Base-by-base conservation (phyloP, 2,329 filamentous ascomycete species). In the Alternaria sp. region DNA sequence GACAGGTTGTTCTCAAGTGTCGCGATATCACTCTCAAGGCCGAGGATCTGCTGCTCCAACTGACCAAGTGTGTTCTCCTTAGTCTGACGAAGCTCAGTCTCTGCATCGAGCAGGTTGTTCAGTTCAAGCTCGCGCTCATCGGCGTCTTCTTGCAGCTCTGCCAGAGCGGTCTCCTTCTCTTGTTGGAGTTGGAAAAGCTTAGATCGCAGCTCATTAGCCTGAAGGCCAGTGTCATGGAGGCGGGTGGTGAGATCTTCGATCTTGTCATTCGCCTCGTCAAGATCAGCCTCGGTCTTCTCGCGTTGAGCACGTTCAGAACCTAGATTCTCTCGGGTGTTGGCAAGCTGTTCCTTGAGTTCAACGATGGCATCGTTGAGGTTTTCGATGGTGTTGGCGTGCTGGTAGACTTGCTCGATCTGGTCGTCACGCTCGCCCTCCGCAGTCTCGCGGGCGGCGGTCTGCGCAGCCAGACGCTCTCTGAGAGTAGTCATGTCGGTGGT, bases 201-300 rank as follows among this genome's bases (percentile, higher is more conserved):
- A 54, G 80, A 77, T 4, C 82, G 81, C 26, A 84, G 76, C 64
- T 82, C 77, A 32, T 84, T 83, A n/a, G 81, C 81, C 60, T 82
- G 76, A 16, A 79, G 71, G 41, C 82, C 81, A n/a, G 74, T 68
- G 20, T 78, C 72, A 22, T 78, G 75, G 5, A 83, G 67, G 54
- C 78, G 78, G 24, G 73, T 53, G 20, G 81, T 76, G 22, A 83
- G 74, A 7, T 77, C 75, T 5, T 77, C 78, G 43, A 84, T 78
- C 54, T 79, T 70, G 7, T 70, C 73, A 54, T 81, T 79, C 24
- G 77, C 76, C 11, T 79, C 75, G 34, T 83, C 81, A 1, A 84
- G 74, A 24, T 78, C 78, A 9, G 68, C 68, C 65, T 83, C 80
- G 4, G 80, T 81, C 20, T 75, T 72, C 59, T 83, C 79, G 30